Evolutionary conservation across 768 basidiomycete species (phyloP), one percentile per base, ranked within the genome.

Genomic region (Rhizopogon vesiculosus): DNA sequence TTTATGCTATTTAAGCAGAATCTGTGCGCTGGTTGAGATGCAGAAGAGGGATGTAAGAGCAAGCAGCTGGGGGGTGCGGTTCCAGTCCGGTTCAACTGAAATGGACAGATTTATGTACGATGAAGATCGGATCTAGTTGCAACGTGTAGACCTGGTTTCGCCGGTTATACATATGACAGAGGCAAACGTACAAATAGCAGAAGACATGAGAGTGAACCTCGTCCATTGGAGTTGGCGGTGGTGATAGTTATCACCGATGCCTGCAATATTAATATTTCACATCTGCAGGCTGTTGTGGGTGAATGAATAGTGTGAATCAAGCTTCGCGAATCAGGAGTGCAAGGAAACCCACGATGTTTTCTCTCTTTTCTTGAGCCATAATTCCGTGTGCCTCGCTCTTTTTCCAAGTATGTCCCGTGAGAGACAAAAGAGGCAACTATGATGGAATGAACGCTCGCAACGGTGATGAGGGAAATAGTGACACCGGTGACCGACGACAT

Each of bases 321-420:
- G 50, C 45, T 59, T 52, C 56, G 50, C 22, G 56, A 51, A 54
- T 18, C 7, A 15, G 6, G 45, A 40, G 42, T 25, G 42, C 31
- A 55, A 48, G 9, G 56, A 57, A 53, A 59, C 56, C 58, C 56
- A 59, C 55, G 58, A 52, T 59, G 51, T 53, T 57, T 58, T 57
- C 56, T 59, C 58, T 41, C n/a, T 57, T 59, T 57, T 55, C 45
- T 59, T 12, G 50, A 43, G 45, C 31, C 18, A 41, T 8, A 9
- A 25, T 25, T 49, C 58, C 58, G 58, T 15, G 58, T 59, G 58
- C 58, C 58, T 59, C 58, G 58, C 58, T 50, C 56, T 57, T 57
- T 31, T 41, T 42, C 31, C 9, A 57, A 45, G 42, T 56, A 51
- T 15, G 51, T 49, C 19, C 25, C 58, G 56, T 57, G 58, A 52